Conservation (phyloP, 2,329 filamentous ascomycete species). For the Nothophoma quercina region DNA sequence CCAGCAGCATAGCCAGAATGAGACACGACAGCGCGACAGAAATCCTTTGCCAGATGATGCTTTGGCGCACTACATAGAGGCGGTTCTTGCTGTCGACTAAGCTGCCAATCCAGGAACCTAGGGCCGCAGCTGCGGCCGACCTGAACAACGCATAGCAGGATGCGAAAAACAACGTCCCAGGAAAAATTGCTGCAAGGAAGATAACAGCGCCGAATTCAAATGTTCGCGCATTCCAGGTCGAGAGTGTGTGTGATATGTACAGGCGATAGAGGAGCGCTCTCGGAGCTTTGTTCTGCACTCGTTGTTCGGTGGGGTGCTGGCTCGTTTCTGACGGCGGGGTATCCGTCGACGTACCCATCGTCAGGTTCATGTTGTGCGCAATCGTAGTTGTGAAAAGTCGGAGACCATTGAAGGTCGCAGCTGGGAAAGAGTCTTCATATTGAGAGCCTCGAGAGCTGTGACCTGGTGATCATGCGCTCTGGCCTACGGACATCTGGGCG, state of each 20-base stretch:
- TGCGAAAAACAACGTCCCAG: constrained; percentile 67
- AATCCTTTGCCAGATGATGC: constrained; percentile 51
- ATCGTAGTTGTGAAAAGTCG: neutral
- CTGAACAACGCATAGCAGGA: constrained; percentile 74
- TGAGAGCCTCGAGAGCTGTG: constrained; percentile 13
- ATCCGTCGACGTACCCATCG: constrained; percentile 11
- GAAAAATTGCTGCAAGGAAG: constrained; percentile 56
- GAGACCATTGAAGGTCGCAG: constrained; percentile 9
- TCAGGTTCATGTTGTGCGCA: constrained; percentile 15
- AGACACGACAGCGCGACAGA: constrained; percentile 45
- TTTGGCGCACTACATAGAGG: constrained; percentile 48
- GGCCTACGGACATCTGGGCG: constrained; percentile 18
- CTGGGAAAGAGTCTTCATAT: constrained; percentile 5
- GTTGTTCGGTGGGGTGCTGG: constrained; percentile 11
- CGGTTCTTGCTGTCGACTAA: constrained; percentile 64
- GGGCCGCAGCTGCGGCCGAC: constrained; percentile 63
- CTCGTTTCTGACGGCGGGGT: neutral
- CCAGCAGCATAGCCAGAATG: constrained; percentile 31
- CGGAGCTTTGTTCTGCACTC: constrained; percentile 9
- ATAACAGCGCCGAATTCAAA: constrained; percentile 61
- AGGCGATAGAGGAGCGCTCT: constrained; percentile 42
- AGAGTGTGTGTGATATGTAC: constrained; percentile 57
- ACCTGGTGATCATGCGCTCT: constrained; percentile 19
- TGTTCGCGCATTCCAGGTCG: constrained; percentile 58
- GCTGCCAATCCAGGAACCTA: constrained; percentile 66